These are phyloP conservation scores for Geotrichum australiense DNA, from an alignment of 1,139 yeast genomes.

Conservation along the genomic window DNA sequence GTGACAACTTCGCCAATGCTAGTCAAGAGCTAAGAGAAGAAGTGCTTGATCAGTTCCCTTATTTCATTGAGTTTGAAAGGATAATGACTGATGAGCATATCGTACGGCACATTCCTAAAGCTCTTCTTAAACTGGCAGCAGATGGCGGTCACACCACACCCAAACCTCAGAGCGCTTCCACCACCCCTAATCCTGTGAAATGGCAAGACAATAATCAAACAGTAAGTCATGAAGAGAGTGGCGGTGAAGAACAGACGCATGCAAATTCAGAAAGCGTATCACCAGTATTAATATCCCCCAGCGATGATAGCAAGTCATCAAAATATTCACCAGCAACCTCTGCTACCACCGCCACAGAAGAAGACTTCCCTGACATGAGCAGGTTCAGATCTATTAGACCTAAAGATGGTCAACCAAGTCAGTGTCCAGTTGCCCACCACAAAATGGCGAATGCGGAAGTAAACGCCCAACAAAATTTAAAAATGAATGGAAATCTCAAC, in stretches of 20 bases:
- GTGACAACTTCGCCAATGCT: constrained; percentile 7
- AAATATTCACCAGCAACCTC: constrained; percentile 9
- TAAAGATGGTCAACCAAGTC: constrained; percentile 9
- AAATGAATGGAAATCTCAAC: not conserved
- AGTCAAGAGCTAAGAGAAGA: constrained; percentile 9
- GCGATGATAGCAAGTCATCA: constrained; percentile 2
- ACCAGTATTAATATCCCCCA: constrained; percentile 4
- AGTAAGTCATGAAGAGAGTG: constrained; percentile 2
- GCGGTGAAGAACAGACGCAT: constrained; percentile 1
- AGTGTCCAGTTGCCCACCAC: constrained; percentile 13
- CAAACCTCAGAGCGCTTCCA: not conserved
- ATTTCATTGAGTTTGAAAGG: constrained; percentile 15
- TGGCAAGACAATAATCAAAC: not conserved
- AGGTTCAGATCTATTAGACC: constrained; percentile 13
- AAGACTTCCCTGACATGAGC: constrained; percentile 13
- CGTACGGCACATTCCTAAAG: constrained; percentile 8
- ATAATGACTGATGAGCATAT: constrained; percentile 16
- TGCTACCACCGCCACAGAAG: constrained; percentile 3
- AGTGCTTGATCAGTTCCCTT: constrained; percentile 16
- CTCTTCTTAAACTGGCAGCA: constrained; percentile 10
- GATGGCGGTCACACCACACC: constrained; percentile 10
- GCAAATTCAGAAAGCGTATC: not conserved
- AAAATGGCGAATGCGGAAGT: not conserved
- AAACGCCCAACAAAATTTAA: not conserved
- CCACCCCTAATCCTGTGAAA: not conserved